Conservation (phyloP, 2,329 filamentous ascomycete species). For the Cladophialophora immunda region DNA sequence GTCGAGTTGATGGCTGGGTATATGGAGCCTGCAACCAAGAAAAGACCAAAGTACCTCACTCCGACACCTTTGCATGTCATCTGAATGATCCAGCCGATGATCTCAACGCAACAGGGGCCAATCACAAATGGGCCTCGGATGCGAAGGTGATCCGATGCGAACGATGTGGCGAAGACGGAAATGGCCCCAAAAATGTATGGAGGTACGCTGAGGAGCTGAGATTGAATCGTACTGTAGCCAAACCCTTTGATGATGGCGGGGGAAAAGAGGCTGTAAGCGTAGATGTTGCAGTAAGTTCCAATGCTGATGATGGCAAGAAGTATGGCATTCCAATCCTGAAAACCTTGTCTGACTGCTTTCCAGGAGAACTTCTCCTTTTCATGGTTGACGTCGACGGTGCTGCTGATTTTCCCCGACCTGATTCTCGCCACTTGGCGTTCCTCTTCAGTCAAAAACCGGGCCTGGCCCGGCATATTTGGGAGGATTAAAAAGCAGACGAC, state of each 20-base stretch:
- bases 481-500: not conserved
- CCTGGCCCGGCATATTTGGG: not conserved
- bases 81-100: not conserved
- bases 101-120: too few species aligned
- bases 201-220: not conserved
- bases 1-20: not conserved
- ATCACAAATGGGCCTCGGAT: not conserved
- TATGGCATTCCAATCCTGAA: conserved; percentile 7
- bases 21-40: not conserved
- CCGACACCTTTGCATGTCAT: too few species aligned
- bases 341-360: conserved; percentile 2
- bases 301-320: conserved; percentile 9
- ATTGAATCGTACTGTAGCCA: not conserved
- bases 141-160: too few species aligned
- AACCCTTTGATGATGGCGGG: conserved; percentile 1
- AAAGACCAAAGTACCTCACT: not conserved
- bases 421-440: not conserved
- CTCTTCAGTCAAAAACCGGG: not conserved
- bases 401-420: conserved; percentile 10
- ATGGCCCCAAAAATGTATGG: too few species aligned
- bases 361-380: conserved; percentile 14
- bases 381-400: conserved; percentile 1
- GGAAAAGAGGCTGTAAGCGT: conserved; percentile 8
- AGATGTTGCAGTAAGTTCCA: conserved; percentile 16
- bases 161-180: not conserved